Percentiles rank a stretch among this genome's conserved stretches.
phyloP scores from a whole-genome alignment of 345 rosid species.

The Aurinia saxatilis region DNA sequence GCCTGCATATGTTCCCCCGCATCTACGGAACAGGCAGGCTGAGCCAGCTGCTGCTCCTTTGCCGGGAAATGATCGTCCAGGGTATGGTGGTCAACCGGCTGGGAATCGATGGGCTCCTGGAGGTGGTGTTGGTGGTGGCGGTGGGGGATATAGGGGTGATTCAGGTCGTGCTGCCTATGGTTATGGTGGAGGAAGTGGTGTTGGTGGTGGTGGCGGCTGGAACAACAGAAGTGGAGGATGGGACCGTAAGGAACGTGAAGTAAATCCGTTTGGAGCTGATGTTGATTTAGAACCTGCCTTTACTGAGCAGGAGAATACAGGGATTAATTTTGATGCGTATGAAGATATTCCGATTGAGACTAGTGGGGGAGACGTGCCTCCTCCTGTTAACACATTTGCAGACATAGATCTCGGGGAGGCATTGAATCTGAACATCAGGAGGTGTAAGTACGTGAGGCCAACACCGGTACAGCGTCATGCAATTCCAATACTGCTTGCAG shows the following conservation, averaged over 20 bases:
- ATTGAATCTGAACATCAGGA: constrained; percentile 65
- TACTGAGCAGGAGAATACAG: constrained; percentile 65
- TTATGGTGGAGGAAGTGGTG: constrained; percentile 30
- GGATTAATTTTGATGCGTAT: constrained; percentile 93
- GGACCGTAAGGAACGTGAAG: constrained; percentile 77
- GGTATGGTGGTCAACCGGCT: constrained; percentile 38
- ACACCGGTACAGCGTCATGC: constrained; percentile 96
- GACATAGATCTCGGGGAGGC: constrained; percentile 95
- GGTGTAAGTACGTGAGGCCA: constrained; percentile 97
- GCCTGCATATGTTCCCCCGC: constrained; percentile 78
- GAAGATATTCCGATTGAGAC: constrained; percentile 98
- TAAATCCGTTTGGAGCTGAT: constrained; percentile 81
- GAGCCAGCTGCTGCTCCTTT: constrained; percentile 50
- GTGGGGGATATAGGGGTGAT: constrained; percentile 29
- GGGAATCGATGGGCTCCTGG: constrained; percentile 56
- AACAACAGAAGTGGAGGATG: constrained; percentile 66
- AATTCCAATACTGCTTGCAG: constrained; percentile 72
- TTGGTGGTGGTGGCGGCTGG: constrained; percentile 51
- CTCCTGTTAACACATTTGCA: constrained; percentile 87
- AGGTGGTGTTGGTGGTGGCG: constrained; percentile 30
- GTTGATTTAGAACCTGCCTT: constrained; percentile 37
- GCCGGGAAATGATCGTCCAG: constrained; percentile 38
- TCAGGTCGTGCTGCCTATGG: constrained; percentile 25
- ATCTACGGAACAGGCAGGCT: constrained; percentile 61
- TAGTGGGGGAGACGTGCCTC: constrained; percentile 89